Evolutionary conservation across 257 asterid species (phyloP), one percentile per base, ranked within the genome.

Genomic region (Capsicum baccatum): DNA sequence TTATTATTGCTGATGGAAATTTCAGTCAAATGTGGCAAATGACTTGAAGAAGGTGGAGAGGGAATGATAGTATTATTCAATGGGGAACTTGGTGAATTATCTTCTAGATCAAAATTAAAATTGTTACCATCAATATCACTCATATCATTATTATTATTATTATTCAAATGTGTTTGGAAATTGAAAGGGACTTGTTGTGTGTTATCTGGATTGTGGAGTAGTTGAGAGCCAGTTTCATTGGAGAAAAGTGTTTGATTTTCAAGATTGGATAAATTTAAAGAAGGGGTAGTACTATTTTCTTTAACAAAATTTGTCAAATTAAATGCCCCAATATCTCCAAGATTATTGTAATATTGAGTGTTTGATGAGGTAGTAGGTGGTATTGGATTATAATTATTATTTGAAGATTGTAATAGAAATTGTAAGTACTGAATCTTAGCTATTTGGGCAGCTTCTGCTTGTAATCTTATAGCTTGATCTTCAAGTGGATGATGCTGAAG

Each of bases 401-500:
- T 74, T 39, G 85, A 57, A 56, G 88, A 84, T 47, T 89, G 95
- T 37, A 92, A 89, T 83, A 92, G 89, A 8, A 37, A 9, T n/a
- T 92, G 92, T 7, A 95, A 52, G 86, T 89, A 91, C 63, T 94
- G 96, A 81, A 93, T 84, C 33, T 86, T 87, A 37, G 91, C 90
- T 14, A 89, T 57, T 58, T 89, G 89, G 68, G 82, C 58, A n/a
- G 90, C 89, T 85, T 89, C 89, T 56, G 86, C 82, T 85, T 89
- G 89, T 14, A 89, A 69, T 13, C 92, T 92, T 59, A 90, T 64
- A 84, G 93, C 91, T 16, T 90, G 95, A 3, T 92, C 95, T 47
- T 92, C 96, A 82, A 92, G 85, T 1, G 90, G 89, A 21, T 92
- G 92, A 83, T 90, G 88, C 37, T 94, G 95, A 44, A 94, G 91